phyloP scores from a whole-genome alignment of 2,329 filamentous ascomycete species.

The Pyrenophora teres region DNA sequence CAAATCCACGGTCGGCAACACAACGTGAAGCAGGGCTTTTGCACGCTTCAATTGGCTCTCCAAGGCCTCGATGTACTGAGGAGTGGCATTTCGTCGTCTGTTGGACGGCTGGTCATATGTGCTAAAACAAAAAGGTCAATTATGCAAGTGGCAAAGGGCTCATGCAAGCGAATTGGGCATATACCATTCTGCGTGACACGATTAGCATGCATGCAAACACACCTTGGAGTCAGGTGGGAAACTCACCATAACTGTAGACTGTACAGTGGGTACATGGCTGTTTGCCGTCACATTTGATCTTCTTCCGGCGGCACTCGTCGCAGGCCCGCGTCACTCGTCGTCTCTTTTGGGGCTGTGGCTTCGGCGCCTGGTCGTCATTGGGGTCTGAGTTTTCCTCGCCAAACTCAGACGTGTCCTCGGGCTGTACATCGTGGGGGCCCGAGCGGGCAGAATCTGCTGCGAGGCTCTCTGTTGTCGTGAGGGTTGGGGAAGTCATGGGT shows the following conservation, averaged over 20 bases:
- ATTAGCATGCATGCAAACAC: conserved; percentile 17
- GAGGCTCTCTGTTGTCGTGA: conserved; percentile 39
- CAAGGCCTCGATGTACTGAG: conserved; percentile 89
- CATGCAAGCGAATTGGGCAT: neutral
- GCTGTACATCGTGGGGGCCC: conserved; percentile 34
- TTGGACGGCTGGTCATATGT: conserved; percentile 96
- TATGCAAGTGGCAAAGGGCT: neutral
- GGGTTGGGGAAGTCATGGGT: conserved; percentile 45
- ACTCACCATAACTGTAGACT: conserved; percentile 91
- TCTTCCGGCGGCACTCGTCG: conserved; percentile 52
- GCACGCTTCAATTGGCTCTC: conserved; percentile 82
- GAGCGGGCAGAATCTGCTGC: conserved; percentile 34
- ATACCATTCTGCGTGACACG: conserved; percentile 65
- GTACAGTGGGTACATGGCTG: conserved; percentile 82
- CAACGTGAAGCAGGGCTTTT: conserved; percentile 75
- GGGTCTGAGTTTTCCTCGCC: conserved; percentile 40
- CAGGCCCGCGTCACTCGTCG: conserved; percentile 53
- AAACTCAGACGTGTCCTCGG: conserved; percentile 39
- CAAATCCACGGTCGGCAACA: conserved; percentile 82
- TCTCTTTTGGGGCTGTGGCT: conserved; percentile 48
- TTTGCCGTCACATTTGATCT: conserved; percentile 61
- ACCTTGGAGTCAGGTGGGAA: neutral
- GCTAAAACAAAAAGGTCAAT: conserved; percentile 21
- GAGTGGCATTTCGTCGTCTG: conserved; percentile 83
- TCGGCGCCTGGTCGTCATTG: conserved; percentile 43